phyloP scores from a whole-genome alignment of 1,139 yeast genomes.

The Suhomyces maxii region DNA sequence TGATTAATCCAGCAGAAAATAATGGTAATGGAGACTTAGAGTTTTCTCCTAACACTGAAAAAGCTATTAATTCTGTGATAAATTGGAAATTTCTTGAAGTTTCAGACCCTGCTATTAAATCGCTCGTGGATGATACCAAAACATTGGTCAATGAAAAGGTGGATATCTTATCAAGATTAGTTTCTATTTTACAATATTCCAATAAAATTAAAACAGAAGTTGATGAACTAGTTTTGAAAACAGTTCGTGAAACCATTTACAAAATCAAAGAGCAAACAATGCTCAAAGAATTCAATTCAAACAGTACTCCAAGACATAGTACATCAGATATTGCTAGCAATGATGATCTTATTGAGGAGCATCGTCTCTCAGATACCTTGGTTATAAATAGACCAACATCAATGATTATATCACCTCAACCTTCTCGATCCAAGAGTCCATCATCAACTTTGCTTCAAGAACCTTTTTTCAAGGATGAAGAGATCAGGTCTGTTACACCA shows the following conservation, averaged over 20 bases:
- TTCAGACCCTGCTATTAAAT: constrained; percentile 63
- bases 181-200: constrained; percentile 76
- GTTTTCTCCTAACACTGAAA: constrained; percentile 73
- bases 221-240: constrained; percentile 64
- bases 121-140: constrained; percentile 70
- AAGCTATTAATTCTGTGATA: constrained; percentile 57
- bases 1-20: constrained; percentile 62
- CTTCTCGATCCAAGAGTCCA: constrained; percentile 34
- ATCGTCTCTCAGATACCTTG: constrained; percentile 10
- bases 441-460: constrained; percentile 38
- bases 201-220: constrained; percentile 81
- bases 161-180: constrained; percentile 71
- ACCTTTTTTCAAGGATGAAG: constrained; percentile 37
- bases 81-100: constrained; percentile 57
- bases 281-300: constrained; percentile 18
- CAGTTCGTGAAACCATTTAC: constrained; percentile 65
- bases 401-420: constrained; percentile 33
- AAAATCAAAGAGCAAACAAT: constrained; percentile 47
- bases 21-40: constrained; percentile 30
- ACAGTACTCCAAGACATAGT: constrained; percentile 11
- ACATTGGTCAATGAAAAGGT: constrained; percentile 63
- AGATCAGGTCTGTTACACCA: constrained; percentile 34
- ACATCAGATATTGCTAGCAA: constrained; percentile 3
- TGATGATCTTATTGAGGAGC: constrained; percentile 7
- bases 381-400: constrained; percentile 7